Base-by-base conservation (phyloP, 2,329 filamentous ascomycete species). In the Pyrenochaeta sp. region DNA sequence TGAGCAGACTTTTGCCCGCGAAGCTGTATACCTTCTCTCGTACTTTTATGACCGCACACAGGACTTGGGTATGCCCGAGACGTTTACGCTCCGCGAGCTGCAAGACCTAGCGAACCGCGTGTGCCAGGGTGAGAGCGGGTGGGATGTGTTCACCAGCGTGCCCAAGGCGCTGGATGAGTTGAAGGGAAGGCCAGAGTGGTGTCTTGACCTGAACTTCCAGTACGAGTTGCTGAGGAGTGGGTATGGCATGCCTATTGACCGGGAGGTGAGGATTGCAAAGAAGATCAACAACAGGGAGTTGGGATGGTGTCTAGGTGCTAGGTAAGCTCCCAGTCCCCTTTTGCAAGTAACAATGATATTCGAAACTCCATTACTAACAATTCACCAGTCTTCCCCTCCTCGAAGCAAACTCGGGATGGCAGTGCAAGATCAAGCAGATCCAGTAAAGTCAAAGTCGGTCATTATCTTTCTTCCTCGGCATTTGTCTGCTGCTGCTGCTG, bases 261-360 rank as follows among this genome's bases (percentile, higher is more conserved):
- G 96, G 33, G 95, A 99, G 78, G 92, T 99, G 63, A 94, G 91
- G 83, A 96, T 97, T 73, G 95, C 94, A 55, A 99, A 99, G 90
- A 97, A 97, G 84, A 96, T 99, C 73, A 94, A 96, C 81, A 88
- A 88, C 51, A 97, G 97, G 76, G 96, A 99, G 81, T 80, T 99
- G 68, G 95, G 95, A 33, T 99, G 95, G 95, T 98, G 94, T 80
- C 83, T 99, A 71, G 95, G 95, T 76, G 95, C 95, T 62, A 97
- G 92, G 91, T 95, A 82, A 80, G 88, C 71, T 21, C 42, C 46
- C 45, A 12, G n/a, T 45, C 27, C 49, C 18, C 51, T 40, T 3
- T 43, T 15, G 21, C 48, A 18, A n/a, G 23, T 15, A 9, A 29
- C 9, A n/a, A 35, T 11, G 17, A 7, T 29, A 7, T 37, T 7